These are phyloP conservation scores for Talaromyces sp. DNA, from an alignment of 2,329 filamentous ascomycete species.

Conservation along the genomic window DNA sequence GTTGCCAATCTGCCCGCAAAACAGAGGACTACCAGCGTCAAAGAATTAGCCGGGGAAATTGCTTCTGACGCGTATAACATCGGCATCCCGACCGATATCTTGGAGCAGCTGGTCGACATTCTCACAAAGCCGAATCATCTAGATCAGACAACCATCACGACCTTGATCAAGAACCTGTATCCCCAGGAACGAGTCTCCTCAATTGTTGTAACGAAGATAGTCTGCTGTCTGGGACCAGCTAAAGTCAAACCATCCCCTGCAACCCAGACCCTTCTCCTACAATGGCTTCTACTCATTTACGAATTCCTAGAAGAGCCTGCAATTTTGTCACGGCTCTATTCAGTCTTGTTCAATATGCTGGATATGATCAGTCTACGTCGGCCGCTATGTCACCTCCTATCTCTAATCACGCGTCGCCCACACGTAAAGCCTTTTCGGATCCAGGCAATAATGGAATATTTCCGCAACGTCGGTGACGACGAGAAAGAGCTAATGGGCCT, in stretches of 20 bases:
- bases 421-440: slow-evolving; percentile 83
- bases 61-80: slow-evolving; percentile 62
- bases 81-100: slow-evolving; percentile 60
- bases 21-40: slow-evolving; percentile 61
- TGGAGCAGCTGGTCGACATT: slow-evolving; percentile 64
- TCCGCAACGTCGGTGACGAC: slow-evolving; percentile 55
- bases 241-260: slow-evolving; percentile 68
- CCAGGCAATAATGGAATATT: slow-evolving; percentile 61
- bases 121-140: slow-evolving; percentile 65
- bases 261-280: slow-evolving; percentile 68
- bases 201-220: slow-evolving; percentile 60
- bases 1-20: slow-evolving; percentile 56
- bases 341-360: slow-evolving; percentile 74
- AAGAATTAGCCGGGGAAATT: slow-evolving; percentile 62
- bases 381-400: slow-evolving; percentile 70
- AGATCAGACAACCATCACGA: slow-evolving; percentile 70
- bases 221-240: slow-evolving; percentile 74
- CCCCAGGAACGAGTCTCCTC: slow-evolving; percentile 63
- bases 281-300: slow-evolving; percentile 75
- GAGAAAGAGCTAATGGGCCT: slow-evolving; percentile 72
- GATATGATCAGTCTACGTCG: slow-evolving; percentile 75
- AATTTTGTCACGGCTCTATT: slow-evolving; percentile 67
- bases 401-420: slow-evolving; percentile 72
- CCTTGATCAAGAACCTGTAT: slow-evolving; percentile 71
- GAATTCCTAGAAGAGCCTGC: slow-evolving; percentile 64